phyloP scores from a whole-genome alignment of 1,139 yeast species.

The Geotrichum bryndzae region DNA sequence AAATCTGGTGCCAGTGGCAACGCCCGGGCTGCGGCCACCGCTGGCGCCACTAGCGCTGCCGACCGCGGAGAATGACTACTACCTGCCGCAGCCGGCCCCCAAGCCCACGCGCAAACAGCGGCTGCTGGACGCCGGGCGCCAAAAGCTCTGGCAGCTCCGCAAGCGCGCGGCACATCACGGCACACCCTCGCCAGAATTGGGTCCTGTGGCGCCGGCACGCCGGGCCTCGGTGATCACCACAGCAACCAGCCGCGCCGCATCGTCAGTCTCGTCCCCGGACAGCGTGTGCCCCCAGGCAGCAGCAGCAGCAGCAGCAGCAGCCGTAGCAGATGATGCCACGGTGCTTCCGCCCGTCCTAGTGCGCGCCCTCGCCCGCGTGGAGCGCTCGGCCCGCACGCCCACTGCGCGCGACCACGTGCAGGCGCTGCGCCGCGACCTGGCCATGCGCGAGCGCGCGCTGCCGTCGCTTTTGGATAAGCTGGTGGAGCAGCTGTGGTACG shows the following conservation, averaged over 20 bases:
- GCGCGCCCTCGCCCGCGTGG: slow-evolving; percentile 1
- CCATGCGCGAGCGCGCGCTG: slow-evolving; percentile 4
- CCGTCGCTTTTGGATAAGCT: slow-evolving; percentile 13
- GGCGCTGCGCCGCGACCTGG: slow-evolving; percentile 7
- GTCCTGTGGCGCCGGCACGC: no score
- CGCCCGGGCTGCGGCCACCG: background rate
- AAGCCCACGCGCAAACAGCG: background rate
- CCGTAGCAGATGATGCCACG: background rate
- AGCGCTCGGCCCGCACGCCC: slow-evolving; percentile 7
- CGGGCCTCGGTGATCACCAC: no score
- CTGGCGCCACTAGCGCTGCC: background rate
- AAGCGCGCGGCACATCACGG: background rate
- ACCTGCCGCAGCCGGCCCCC: no score
- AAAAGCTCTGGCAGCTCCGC: background rate
- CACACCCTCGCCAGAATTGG: no score
- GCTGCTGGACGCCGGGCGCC: background rate
- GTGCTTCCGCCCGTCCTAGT: slow-evolving; percentile 8
- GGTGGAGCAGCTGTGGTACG: slow-evolving; percentile 15
- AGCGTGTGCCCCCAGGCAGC: background rate
- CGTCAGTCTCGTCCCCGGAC: no score
- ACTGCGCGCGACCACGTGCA: slow-evolving; percentile 7
- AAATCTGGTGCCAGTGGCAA: no score
- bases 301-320: background rate
- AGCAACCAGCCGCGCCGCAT: no score
- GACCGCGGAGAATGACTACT: background rate